Conservation (phyloP, 495 filamentous ascomycete species). For the Thermothielavioides terrestris region DNA sequence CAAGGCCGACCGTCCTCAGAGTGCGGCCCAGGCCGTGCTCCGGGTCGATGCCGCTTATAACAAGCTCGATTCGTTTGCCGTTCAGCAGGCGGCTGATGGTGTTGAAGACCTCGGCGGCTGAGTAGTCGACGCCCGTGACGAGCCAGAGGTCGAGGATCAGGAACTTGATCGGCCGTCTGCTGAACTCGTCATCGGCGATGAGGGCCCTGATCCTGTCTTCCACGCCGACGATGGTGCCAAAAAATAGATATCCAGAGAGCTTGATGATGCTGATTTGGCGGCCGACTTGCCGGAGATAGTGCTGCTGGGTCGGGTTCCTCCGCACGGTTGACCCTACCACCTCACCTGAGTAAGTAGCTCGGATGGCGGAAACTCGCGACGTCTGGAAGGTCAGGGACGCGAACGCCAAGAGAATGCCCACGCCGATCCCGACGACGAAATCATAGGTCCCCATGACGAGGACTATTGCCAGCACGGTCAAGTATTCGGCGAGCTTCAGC, state of each 20-base stretch:
- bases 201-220: constrained; percentile 76
- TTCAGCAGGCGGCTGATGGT: constrained; percentile 77
- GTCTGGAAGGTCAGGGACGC: constrained; percentile 85
- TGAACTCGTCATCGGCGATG: constrained; percentile 74
- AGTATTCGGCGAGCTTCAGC: constrained; percentile 73
- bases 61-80: constrained; percentile 62
- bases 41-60: constrained; percentile 70
- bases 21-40: constrained; percentile 65
- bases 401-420: constrained; percentile 87
- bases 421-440: constrained; percentile 86
- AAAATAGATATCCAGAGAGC: constrained; percentile 87
- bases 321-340: constrained; percentile 86
- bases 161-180: constrained; percentile 69
- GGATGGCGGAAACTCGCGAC: constrained; percentile 76
- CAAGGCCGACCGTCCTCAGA: constrained; percentile 72
- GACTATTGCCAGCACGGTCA: constrained; percentile 88
- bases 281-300: constrained; percentile 76
- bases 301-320: constrained; percentile 78
- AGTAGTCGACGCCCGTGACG: constrained; percentile 91
- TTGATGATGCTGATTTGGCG: constrained; percentile 84
- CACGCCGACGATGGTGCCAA: constrained; percentile 90
- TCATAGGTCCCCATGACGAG: constrained; percentile 94
- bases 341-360: constrained; percentile 76
- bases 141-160: constrained; percentile 82
- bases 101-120: constrained; percentile 87